Conservation (phyloP, 2,329 filamentous ascomycete genomes). For the Ophiostoma piceae region DNA sequence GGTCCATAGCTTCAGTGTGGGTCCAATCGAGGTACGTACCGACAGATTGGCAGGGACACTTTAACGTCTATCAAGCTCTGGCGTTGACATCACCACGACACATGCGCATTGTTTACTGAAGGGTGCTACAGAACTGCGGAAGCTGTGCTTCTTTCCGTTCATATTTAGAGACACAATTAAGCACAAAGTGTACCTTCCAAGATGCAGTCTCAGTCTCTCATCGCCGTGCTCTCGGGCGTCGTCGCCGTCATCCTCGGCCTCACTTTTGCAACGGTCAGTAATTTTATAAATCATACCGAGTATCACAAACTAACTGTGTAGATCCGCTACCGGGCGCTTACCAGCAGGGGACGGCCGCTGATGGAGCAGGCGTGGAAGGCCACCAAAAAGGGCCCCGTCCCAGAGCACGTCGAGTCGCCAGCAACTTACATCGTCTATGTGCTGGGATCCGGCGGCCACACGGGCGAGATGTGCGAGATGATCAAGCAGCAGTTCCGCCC, state of each 20-base stretch:
- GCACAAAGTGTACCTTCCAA: background rate
- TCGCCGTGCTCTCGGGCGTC: background rate
- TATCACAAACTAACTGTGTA: background rate
- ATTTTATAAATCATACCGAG: background rate
- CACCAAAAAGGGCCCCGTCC: conserved; percentile 21
- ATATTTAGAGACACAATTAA: background rate
- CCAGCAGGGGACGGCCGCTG: conserved; percentile 1
- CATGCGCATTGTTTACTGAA: background rate
- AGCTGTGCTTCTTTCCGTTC: background rate
- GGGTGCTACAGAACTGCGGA: background rate
- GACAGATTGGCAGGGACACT: background rate
- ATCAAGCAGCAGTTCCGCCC: conserved; percentile 56
- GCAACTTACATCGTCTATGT: conserved; percentile 65
- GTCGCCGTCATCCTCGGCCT: background rate
- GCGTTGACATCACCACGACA: background rate
- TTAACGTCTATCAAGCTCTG: conserved; percentile 11
- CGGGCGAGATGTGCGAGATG: conserved; percentile 87
- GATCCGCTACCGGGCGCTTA: conserved; percentile 22
- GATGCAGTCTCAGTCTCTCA: background rate
- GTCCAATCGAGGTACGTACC: background rate
- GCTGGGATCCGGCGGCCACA: conserved; percentile 90
- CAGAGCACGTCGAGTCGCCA: conserved; percentile 27
- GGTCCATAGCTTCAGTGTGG: background rate
- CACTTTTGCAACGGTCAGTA: conserved; percentile 9
- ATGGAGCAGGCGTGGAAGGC: conserved; percentile 23